Evolutionary conservation across 208 protist genomes (phyloP), one percentile per base, ranked within the genome.

Genomic region (Leishmania mexicana): DNA sequence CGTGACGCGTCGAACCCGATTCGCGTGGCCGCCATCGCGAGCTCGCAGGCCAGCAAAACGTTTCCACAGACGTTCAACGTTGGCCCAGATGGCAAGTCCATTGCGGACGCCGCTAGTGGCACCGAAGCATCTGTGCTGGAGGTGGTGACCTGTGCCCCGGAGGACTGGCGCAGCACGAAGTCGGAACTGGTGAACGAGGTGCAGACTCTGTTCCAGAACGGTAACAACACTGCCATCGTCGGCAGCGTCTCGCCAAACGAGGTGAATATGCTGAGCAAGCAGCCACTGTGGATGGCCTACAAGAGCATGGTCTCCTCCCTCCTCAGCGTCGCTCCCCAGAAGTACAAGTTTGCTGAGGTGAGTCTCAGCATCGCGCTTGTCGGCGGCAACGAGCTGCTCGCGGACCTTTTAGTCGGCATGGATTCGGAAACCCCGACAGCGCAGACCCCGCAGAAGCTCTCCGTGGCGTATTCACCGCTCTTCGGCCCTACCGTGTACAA

Each of bases 271-370:
- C 73, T 92, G 31, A 84, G 88, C 84, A 92, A 92, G 86, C 88
- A 92, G 73, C 88, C 88, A 51, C 86, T 92, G n/a, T 92, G 88
- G 88, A 67, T 92, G 79, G 87, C 85, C n/a, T 92, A 89, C 85
- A 92, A 92, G 83, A 79, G 81, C 78, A 89, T 92, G 84, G 83
- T 92, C 1, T 92, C 88, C 0, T 92, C 88, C 13, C 79, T 92
- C 10, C 79, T 92, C 45, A 92, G 83, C 72, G 86, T 87, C 4
- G 83, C 86, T 0, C 81, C 88, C 57, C 77, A 83, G 73, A 89
- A 89, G 83, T 92, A 92, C 80, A 82, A 71, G 42, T 89, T 78
- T 21, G 83, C 86, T 42, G 88, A 92, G 83, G 88, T 92, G 58
- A 89, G 83, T 74, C 83, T 92, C n/a, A 89, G 88, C 81, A 79